Evolutionary conservation across 148 eudicot species (phyloP), one percentile per base, ranked within the genome.

Genomic region (Linanthus parryae): DNA sequence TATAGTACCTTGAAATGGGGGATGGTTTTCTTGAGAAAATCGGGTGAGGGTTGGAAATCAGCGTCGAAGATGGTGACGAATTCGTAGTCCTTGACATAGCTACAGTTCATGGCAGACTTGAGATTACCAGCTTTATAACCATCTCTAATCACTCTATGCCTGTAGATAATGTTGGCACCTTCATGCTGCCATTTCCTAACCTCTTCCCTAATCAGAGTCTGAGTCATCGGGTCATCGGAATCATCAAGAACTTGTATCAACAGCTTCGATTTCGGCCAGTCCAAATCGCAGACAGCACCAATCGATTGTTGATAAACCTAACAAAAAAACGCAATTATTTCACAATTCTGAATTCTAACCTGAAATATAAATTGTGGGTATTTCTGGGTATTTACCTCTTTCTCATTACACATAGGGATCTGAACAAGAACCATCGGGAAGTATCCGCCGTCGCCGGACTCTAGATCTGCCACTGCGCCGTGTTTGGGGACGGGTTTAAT

Each of bases 101-200:
- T 75, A 55, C 98, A 87, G 52, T 66, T 75, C 98, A 92, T 92
- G 34, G 98, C 96, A 48, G 98, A 92, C 68, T 92, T 92, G 19
- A 92, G 87, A 71, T 92, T 92, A 26, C 98, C 98, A 46, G 98
- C 98, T 73, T 92, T 92, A 38, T 92, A 92, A 7, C 98, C 98
- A 2, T 92, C 78, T 60, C 98, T 65, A 64, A 68, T 69, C 37
- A 83, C 89, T 40, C 98, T 67, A 29, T 92, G 98, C 15, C 96
- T 61, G 54, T 92, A 92, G 14, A 87, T 46, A 49, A 92, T 92
- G 46, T 87, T 87, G 36, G 87, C 96, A 68, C 84, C 98, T 18
- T 81, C 73, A 10, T 68, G 68, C 53, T 87, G 78, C 98, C 98
- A 92, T 53, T 73, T 87, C 26, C 69, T 67, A 18, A 92, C 98